phyloP scores from a whole-genome alignment of 495 filamentous ascomycete genomes.

The Penicillium verhagenii region DNA sequence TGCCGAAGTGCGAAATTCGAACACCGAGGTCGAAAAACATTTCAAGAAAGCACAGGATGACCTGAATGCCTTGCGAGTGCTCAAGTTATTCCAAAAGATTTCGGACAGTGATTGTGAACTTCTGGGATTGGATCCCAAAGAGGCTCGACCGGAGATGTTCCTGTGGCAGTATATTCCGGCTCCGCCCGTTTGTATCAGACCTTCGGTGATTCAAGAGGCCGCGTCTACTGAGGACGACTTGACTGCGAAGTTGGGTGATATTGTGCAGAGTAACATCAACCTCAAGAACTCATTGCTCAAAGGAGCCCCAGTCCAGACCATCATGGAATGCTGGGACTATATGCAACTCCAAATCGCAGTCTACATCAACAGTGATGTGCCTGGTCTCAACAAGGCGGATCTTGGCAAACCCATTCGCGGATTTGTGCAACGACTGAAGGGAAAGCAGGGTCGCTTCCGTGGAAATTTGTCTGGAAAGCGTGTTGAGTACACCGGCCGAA shows the following conservation, averaged over 20 bases:
- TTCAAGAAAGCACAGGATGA: constrained; percentile 90
- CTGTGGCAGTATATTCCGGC: constrained; percentile 96
- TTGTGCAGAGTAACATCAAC: constrained; percentile 81
- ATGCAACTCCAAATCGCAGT: constrained; percentile 91
- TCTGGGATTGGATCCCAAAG: constrained; percentile 78
- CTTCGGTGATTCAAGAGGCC: constrained; percentile 85
- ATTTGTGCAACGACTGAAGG: constrained; percentile 92
- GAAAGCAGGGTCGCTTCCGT: constrained; percentile 95
- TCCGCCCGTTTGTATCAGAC: constrained; percentile 88
- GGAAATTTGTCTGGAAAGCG: constrained; percentile 97
- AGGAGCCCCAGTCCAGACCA: constrained; percentile 77
- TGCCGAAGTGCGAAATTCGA: constrained; percentile 65
- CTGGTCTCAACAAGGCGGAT: constrained; percentile 74
- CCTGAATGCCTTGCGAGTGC: constrained; percentile 80
- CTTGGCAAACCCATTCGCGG: constrained; percentile 82
- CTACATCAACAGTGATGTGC: constrained; percentile 97
- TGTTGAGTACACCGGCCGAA: constrained; percentile 96
- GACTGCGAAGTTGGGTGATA: constrained; percentile 91
- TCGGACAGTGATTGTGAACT: constrained; percentile 85
- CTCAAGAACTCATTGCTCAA: constrained; percentile 76
- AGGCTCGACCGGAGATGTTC: constrained; percentile 94
- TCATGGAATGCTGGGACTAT: constrained; percentile 99
- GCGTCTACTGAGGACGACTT: constrained; percentile 95
- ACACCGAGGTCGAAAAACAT: constrained; percentile 84
- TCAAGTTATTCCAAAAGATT: constrained; percentile 88